Percentiles rank a stretch among this genome's conserved stretches.
phyloP scores from a whole-genome alignment of 2,329 filamentous ascomycete genomes.

The Botrytis fragariae region DNA sequence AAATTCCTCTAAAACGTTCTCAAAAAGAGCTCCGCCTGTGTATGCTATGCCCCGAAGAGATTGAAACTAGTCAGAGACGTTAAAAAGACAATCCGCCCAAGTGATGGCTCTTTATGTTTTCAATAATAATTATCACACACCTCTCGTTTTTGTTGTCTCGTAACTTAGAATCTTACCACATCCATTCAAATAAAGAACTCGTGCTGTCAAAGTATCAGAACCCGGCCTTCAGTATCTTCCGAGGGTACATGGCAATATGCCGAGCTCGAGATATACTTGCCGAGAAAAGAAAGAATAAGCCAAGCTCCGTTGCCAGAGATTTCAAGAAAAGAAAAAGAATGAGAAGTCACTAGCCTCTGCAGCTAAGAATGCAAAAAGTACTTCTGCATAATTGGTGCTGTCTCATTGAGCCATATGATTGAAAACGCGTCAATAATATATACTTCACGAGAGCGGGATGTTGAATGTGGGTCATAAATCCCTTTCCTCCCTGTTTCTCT shows the following conservation, averaged over 20 bases:
- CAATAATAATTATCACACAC: no score
- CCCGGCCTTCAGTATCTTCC: no score
- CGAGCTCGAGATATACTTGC: neutral
- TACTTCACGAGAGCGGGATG: slow-evolving; percentile 35
- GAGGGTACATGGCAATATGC: neutral
- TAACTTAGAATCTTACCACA: accelerated
- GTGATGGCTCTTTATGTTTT: no score
- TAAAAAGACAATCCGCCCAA: no score
- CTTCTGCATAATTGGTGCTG: slow-evolving; percentile 28
- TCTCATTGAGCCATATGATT: slow-evolving; percentile 32
- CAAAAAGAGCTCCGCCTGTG: no score
- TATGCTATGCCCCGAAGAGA: no score
- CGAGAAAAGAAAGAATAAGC: neutral
- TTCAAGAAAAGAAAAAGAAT: slow-evolving; percentile 38
- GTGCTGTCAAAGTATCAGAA: no score
- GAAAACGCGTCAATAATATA: slow-evolving; percentile 39
- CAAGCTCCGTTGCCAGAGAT: slow-evolving; percentile 24
- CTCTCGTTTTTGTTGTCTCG: no score
- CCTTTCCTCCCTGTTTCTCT: no score
- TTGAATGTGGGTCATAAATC: slow-evolving; percentile 19
- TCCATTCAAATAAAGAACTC: no score
- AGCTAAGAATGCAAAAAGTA: slow-evolving; percentile 32
- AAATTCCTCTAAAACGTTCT: no score
- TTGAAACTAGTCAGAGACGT: no score
- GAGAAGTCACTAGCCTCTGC: slow-evolving; percentile 35